Conservation (phyloP, 345 rosid species). For the Eucalyptus curtisii region DNA sequence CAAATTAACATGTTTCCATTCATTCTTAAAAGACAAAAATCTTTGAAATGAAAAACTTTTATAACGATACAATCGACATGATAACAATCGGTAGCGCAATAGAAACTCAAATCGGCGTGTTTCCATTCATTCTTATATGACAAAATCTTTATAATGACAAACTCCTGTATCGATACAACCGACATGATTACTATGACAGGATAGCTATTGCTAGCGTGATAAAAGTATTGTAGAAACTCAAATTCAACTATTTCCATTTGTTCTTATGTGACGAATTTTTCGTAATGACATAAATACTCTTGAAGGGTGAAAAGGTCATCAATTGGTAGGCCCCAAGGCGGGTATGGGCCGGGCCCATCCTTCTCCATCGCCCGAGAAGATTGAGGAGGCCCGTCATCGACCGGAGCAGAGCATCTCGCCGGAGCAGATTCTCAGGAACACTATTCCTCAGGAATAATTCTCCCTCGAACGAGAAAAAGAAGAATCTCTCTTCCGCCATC, state of each 20-base stretch:
- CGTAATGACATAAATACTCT: background rate
- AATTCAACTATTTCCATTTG: background rate
- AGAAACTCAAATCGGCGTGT: rapidly evolving
- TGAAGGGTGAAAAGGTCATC: background rate
- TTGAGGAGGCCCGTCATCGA: background rate
- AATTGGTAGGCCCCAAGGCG: background rate
- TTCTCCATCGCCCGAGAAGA: background rate
- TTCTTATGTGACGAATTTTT: background rate
- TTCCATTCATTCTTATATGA: background rate
- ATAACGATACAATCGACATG: rapidly evolving
- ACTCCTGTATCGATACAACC: rapidly evolving
- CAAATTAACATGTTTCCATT: background rate
- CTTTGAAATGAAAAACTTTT: background rate
- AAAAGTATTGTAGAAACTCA: background rate
- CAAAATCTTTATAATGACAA: background rate
- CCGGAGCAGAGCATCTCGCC: background rate
- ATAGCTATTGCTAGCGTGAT: background rate
- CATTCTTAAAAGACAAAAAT: no score
- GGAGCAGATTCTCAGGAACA: background rate
- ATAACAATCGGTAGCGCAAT: rapidly evolving
- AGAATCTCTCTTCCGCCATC: background rate
- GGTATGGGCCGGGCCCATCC: background rate
- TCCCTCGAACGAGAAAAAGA: background rate
- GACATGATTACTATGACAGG: background rate
- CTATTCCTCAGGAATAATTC: background rate